A percentile compares a stretch with the other conserved stretches of the same genome.
Evolutionary conservation across 208 protist genomes (phyloP).

Genomic region (Trypanosoma boissoni): DNA sequence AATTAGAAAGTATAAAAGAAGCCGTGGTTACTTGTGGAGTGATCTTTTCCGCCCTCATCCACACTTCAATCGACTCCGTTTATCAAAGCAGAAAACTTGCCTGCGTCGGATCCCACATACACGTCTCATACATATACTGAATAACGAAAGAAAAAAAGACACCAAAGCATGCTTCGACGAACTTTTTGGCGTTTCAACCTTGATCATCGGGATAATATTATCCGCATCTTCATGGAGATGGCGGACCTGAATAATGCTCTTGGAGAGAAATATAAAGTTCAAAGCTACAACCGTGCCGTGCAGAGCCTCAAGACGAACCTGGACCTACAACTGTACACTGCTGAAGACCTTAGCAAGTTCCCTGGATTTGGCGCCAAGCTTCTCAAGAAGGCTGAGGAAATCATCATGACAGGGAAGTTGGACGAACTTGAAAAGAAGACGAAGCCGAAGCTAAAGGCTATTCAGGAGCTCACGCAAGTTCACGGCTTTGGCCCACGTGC

Average conservation of each 20-base stretch:
- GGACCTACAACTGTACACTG: constrained; percentile 70
- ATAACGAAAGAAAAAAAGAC: constrained; percentile 1
- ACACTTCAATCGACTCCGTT: too few relatives aligned
- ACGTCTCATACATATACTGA: neutral
- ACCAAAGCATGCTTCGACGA: constrained; percentile 56
- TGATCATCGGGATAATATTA: constrained; percentile 82
- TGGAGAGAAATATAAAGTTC: constrained; percentile 87
- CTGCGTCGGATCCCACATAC: too few relatives aligned
- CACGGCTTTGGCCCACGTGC: constrained; percentile 86
- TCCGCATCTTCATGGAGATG: constrained; percentile 89
- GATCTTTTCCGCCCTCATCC: too few relatives aligned
- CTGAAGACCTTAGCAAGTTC: constrained; percentile 65
- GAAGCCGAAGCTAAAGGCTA: constrained; percentile 88
- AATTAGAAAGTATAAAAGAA: too few relatives aligned
- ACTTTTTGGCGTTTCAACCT: constrained; percentile 35
- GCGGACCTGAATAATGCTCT: constrained; percentile 86
- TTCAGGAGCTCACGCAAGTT: constrained; percentile 85
- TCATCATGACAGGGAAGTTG: constrained; percentile 85
- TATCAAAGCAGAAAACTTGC: too few relatives aligned
- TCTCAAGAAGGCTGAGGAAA: constrained; percentile 88
- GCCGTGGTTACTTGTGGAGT: too few relatives aligned
- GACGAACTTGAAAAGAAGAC: constrained; percentile 89
- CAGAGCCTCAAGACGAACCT: constrained; percentile 86
- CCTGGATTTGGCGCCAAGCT: constrained; percentile 80
- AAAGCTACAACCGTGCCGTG: constrained; percentile 75